These are phyloP conservation scores for Malassezia yamatoensis DNA, from an alignment of 1,284 basidiomycete species.

Conservation along the genomic window DNA sequence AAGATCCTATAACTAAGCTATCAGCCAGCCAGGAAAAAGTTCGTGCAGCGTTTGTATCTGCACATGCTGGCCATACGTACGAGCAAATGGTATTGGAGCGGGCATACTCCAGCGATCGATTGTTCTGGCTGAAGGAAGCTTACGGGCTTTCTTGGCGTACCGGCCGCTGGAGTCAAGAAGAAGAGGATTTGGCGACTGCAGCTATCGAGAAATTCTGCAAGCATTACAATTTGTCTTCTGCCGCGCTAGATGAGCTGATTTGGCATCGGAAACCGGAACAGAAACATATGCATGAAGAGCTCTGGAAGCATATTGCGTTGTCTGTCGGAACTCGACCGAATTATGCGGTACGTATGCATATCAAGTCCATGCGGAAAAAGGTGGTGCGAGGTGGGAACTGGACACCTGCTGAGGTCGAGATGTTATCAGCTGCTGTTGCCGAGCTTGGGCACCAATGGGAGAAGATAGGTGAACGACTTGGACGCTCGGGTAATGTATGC, in stretches of 20 bases:
- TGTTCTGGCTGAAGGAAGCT: constrained; percentile 18
- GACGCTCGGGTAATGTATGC: constrained; percentile 19
- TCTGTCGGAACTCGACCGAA: constrained; percentile 17
- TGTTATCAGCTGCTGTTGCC: constrained; percentile 12
- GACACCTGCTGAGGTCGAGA: constrained; percentile 11
- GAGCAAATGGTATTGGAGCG: constrained; percentile 21
- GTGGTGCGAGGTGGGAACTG: constrained; percentile 17
- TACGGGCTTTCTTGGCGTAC: constrained; percentile 18
- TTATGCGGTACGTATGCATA: constrained; percentile 20
- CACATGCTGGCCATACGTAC: constrained; percentile 18
- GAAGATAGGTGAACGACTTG: constrained; percentile 16
- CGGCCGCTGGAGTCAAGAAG: constrained; percentile 17
- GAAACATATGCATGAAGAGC: constrained; percentile 21
- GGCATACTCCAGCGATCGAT: constrained; percentile 18
- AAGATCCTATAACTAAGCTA: neutral
- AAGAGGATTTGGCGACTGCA: constrained; percentile 15
- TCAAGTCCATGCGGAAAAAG: constrained; percentile 18
- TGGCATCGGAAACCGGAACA: constrained; percentile 18
- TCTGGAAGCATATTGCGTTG: constrained; percentile 18
- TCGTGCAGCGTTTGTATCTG: constrained; percentile 15
- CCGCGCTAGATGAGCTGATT: constrained; percentile 17
- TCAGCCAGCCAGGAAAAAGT: constrained; percentile 14
- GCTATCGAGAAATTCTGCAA: constrained; percentile 15
- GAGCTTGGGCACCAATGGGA: constrained; percentile 20
- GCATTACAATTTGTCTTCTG: constrained; percentile 13